phyloP scores from a whole-genome alignment of 1,284 basidiomycete genomes.

The Malassezia japonica region DNA sequence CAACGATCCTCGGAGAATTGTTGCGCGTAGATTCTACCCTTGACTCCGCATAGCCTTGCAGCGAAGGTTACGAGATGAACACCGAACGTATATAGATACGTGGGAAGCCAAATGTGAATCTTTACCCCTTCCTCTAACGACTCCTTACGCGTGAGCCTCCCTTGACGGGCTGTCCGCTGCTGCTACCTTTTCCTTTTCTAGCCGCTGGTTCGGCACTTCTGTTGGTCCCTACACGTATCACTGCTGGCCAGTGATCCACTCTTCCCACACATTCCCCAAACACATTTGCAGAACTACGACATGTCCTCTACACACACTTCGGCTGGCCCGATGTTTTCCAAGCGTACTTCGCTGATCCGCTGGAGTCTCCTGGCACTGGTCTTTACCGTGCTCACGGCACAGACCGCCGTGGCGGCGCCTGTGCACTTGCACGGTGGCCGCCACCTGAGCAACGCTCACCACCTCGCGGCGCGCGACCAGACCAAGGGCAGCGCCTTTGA shows the following conservation, averaged over 20 bases:
- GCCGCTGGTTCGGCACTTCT: neutral
- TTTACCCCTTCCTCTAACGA: too few relatives aligned
- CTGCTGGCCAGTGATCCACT: neutral
- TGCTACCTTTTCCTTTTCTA: neutral
- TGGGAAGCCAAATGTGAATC: too few relatives aligned
- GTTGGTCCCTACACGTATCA: neutral
- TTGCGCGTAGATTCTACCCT: too few relatives aligned
- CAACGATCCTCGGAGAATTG: too few relatives aligned
- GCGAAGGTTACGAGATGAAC: too few relatives aligned
- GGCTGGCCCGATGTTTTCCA: slow-evolving; percentile 7
- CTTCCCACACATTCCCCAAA: neutral
- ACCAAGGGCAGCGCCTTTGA: neutral
- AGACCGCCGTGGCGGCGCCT: neutral
- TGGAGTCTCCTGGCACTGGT: slow-evolving; percentile 9
- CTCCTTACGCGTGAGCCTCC: too few relatives aligned
- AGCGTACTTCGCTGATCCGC: slow-evolving; percentile 1
- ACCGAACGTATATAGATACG: too few relatives aligned
- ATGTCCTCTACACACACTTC: neutral
- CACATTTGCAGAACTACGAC: neutral
- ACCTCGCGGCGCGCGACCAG: neutral
- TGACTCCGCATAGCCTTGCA: too few relatives aligned
- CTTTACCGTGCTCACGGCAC: neutral
- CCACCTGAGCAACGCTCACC: neutral
- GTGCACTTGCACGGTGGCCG: neutral
- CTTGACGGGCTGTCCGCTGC: neutral